These are phyloP conservation scores for Trametes coccinea DNA, from an alignment of 768 basidiomycete species.

Conservation along the genomic window DNA sequence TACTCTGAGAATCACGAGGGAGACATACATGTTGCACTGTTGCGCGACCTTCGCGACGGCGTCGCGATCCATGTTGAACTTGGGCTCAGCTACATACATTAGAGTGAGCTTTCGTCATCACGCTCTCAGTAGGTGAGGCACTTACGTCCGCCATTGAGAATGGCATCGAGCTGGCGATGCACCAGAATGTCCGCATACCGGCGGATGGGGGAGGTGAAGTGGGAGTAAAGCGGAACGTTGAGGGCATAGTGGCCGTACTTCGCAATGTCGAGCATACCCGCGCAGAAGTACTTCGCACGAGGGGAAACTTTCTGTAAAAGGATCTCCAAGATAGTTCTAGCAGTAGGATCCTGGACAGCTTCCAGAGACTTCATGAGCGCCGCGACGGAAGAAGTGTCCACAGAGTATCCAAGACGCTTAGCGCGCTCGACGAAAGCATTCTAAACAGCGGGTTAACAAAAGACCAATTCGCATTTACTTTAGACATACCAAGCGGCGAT, in stretches of 20 bases:
- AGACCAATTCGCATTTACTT: not conserved
- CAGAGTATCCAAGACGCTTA: conserved; percentile 74
- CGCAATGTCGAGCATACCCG: conserved; percentile 98
- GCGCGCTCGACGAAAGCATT: conserved; percentile 80
- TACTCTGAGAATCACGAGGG: not conserved
- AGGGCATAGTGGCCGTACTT: conserved; percentile 95
- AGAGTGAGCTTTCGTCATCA: conserved; percentile 8
- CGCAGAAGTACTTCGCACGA: conserved; percentile 96
- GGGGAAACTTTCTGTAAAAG: conserved; percentile 91
- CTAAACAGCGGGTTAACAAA: conserved; percentile 39
- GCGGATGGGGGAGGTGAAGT: conserved; percentile 91
- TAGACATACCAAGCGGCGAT: conserved; percentile 77
- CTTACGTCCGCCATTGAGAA: conserved; percentile 71
- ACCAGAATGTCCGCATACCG: conserved; percentile 94
- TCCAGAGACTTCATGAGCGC: conserved; percentile 84
- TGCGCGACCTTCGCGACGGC: conserved; percentile 97
- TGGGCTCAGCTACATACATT: conserved; percentile 57
- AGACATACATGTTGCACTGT: conserved; percentile 90
- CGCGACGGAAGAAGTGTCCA: conserved; percentile 79
- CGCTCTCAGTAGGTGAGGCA: not conserved
- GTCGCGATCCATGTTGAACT: conserved; percentile 97
- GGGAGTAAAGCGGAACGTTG: conserved; percentile 88
- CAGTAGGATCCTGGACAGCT: conserved; percentile 69
- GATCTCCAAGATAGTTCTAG: conserved; percentile 77
- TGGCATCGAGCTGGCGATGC: conserved; percentile 93